Evolutionary conservation across 1,139 yeast genomes (phyloP).

Genomic region (Yamadazyma spencermartinsiae): DNA sequence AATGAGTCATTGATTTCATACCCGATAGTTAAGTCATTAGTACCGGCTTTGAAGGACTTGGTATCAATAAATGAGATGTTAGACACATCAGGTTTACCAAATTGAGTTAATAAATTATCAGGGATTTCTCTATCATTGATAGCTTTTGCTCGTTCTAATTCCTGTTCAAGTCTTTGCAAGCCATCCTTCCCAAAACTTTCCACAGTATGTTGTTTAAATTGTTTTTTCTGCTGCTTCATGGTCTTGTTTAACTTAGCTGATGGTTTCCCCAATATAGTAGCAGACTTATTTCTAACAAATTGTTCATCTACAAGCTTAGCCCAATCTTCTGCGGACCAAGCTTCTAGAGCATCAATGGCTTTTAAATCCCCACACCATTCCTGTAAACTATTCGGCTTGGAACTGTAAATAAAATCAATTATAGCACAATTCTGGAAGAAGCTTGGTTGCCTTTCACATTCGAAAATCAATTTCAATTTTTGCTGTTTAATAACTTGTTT

Average conservation of each 20-base stretch:
- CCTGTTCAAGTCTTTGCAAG: constrained; percentile 48
- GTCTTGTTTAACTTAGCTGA: constrained; percentile 60
- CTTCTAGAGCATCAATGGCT: constrained; percentile 58
- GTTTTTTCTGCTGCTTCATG: constrained; percentile 52
- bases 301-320: constrained; percentile 49
- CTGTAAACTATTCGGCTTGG: constrained; percentile 59
- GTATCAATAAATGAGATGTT: constrained; percentile 74
- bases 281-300: constrained; percentile 67
- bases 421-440: constrained; percentile 68
- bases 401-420: constrained; percentile 78
- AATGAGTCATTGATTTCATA: constrained; percentile 24
- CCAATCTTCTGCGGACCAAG: constrained; percentile 77
- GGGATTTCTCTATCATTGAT: constrained; percentile 79
- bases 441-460: constrained; percentile 66
- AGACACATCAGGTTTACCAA: constrained; percentile 73
- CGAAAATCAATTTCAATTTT: constrained; percentile 60
- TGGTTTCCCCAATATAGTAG: constrained; percentile 74
- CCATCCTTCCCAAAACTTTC: constrained; percentile 61
- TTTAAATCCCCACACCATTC: constrained; percentile 53
- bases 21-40: constrained; percentile 22
- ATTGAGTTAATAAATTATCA: constrained; percentile 54
- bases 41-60: constrained; percentile 55
- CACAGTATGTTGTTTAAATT: constrained; percentile 50
- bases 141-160: constrained; percentile 60
- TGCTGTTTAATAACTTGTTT: constrained; percentile 67